phyloP scores from a whole-genome alignment of 2,329 filamentous ascomycete genomes.

The Diaporthe sp. region DNA sequence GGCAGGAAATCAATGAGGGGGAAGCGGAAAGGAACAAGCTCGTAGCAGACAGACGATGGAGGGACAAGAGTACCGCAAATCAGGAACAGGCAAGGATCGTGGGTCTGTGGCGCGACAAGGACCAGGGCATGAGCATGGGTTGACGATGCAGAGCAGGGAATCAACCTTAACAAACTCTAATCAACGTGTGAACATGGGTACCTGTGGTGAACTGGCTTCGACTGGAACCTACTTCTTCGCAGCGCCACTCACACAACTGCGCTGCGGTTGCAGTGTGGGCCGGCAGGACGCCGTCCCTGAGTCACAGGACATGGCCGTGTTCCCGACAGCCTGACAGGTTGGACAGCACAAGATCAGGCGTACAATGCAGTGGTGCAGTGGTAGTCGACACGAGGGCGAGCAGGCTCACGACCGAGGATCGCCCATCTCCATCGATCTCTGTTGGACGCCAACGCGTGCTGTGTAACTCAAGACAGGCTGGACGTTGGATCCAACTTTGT shows the following conservation, averaged over 20 bases:
- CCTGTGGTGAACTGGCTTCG: not conserved
- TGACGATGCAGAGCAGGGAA: constrained; percentile 17
- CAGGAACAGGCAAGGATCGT: constrained; percentile 34
- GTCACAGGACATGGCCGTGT: constrained; percentile 25
- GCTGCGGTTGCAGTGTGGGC: constrained; percentile 26
- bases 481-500: constrained; percentile 6
- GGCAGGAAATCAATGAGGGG: constrained; percentile 33
- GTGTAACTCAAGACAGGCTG: constrained; percentile 9
- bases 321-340: constrained; percentile 13
- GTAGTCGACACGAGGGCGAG: not conserved
- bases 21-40: constrained; percentile 27
- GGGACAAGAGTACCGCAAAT: constrained; percentile 19
- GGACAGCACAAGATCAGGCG: constrained; percentile 5
- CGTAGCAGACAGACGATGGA: constrained; percentile 21
- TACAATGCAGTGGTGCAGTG: too few species aligned
- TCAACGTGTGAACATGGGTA: constrained; percentile 20
- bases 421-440: constrained; percentile 25
- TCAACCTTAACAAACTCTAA: constrained; percentile 31
- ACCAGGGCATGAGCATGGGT: constrained; percentile 4
- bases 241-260: constrained; percentile 21
- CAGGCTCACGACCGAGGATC: constrained; percentile 10
- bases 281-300: constrained; percentile 22
- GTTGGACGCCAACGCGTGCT: constrained; percentile 12
- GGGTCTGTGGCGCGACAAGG: constrained; percentile 19
- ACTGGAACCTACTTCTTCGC: constrained; percentile 1